phyloP scores from a whole-genome alignment of 129 eudicot genomes.

The Kitagawia praeruptora region DNA sequence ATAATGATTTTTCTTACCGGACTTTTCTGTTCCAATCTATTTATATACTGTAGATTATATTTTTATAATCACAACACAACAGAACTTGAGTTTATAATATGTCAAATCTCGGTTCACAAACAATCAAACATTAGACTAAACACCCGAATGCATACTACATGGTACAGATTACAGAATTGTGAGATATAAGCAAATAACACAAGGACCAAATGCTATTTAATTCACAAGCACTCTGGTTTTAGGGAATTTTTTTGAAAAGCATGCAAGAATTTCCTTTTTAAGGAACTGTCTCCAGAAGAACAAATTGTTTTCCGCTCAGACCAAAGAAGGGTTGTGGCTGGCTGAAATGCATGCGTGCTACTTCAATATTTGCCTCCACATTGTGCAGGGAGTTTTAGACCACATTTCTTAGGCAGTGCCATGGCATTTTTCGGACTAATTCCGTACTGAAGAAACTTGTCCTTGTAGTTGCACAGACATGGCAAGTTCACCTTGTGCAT shows the following conservation, averaged over 20 bases:
- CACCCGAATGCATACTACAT: too few relatives aligned
- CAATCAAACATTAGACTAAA: background rate
- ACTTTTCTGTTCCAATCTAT: too few relatives aligned
- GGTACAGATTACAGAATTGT: too few relatives aligned
- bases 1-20: too few relatives aligned
- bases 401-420: slow-evolving; percentile 19
- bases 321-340: background rate
- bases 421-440: background rate
- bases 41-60: too few relatives aligned
- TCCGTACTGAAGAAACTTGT: slow-evolving; percentile 1
- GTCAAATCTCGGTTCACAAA: background rate
- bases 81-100: too few relatives aligned
- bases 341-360: background rate
- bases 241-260: background rate
- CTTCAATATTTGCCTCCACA: slow-evolving; percentile 6
- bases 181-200: too few relatives aligned
- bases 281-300: background rate
- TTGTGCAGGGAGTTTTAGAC: slow-evolving; percentile 1
- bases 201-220: too few relatives aligned
- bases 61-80: too few relatives aligned
- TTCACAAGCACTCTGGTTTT: background rate
- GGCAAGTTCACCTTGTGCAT: slow-evolving; percentile 15
- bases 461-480: slow-evolving; percentile 14
- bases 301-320: background rate
- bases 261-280: background rate